A percentile compares a stretch with the other conserved stretches of the same genome.
Evolutionary conservation across 2,329 filamentous ascomycete species (phyloP).

Genomic region (Huntiella decipiens): DNA sequence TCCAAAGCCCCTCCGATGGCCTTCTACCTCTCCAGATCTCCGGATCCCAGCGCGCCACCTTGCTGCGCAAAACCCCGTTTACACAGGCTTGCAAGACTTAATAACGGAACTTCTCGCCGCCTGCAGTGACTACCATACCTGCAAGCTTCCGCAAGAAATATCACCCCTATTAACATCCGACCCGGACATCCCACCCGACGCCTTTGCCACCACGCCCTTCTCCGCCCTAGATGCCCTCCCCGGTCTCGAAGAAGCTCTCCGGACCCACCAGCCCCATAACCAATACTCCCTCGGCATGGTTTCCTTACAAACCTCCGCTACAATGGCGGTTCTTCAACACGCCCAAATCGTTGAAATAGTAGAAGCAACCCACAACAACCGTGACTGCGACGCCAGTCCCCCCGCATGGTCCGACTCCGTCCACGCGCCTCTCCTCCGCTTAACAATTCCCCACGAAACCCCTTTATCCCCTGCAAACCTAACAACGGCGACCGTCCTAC

Average conservation of each 20-base stretch:
- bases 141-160: slow-evolving; percentile 6
- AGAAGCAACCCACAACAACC: slow-evolving; percentile 6
- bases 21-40: slow-evolving; percentile 1
- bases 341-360: slow-evolving; percentile 6
- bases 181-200: slow-evolving; percentile 7
- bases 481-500: slow-evolving; percentile 2
- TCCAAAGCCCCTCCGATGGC: slow-evolving; percentile 5
- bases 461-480: slow-evolving; percentile 6
- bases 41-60: slow-evolving; percentile 2
- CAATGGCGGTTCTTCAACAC: slow-evolving; percentile 9
- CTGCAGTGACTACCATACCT: slow-evolving; percentile 5
- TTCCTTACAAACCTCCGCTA: slow-evolving; percentile 6
- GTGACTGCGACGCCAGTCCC: slow-evolving; percentile 2
- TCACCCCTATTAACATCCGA: slow-evolving; percentile 6
- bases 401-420: slow-evolving; percentile 8
- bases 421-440: slow-evolving; percentile 5
- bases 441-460: slow-evolving; percentile 3
- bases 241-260: slow-evolving; percentile 5
- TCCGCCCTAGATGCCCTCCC: slow-evolving; percentile 4
- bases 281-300: slow-evolving; percentile 5
- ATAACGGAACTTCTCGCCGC: slow-evolving; percentile 2
- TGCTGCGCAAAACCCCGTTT: neutral
- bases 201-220: slow-evolving; percentile 7
- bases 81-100: neutral
- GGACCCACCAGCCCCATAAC: slow-evolving; percentile 2